These are phyloP conservation scores for Stromatinia cepivora DNA, from an alignment of 2,329 filamentous ascomycete genomes.

Conservation along the genomic window DNA sequence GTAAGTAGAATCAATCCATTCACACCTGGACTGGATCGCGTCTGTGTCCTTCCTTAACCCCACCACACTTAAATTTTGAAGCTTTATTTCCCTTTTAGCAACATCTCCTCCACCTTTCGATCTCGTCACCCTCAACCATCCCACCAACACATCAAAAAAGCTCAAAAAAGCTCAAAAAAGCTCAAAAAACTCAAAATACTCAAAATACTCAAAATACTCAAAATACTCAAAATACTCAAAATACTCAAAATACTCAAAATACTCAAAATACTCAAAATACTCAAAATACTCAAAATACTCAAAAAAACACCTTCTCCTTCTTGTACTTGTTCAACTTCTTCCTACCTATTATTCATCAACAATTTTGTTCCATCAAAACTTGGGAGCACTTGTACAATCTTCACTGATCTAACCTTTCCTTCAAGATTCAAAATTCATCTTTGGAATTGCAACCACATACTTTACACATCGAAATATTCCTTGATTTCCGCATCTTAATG, in stretches of 20 bases:
- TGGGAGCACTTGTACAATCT: slow-evolving; percentile 5
- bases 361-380: slow-evolving; percentile 6
- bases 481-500: slow-evolving; percentile 9
- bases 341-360: neutral
- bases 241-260: no score
- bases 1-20: no score
- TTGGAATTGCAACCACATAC: neutral
- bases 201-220: no score
- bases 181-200: no score
- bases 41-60: no score
- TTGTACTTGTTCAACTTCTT: slow-evolving; percentile 6
- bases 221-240: no score
- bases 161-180: no score
- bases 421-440: neutral
- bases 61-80: slow-evolving; percentile 6
- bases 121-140: slow-evolving; percentile 11
- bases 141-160: neutral
- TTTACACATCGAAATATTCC: neutral
- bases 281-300: no score
- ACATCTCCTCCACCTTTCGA: slow-evolving; percentile 12
- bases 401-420: slow-evolving; percentile 5
- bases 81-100: neutral
- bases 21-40: no score
- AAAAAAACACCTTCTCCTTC: neutral
- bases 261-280: no score